A percentile compares a stretch with the other conserved stretches of the same genome.
These are phyloP conservation scores for Alternaria longipes DNA, from an alignment of 2,329 filamentous ascomycete genomes.

Conservation along the genomic window DNA sequence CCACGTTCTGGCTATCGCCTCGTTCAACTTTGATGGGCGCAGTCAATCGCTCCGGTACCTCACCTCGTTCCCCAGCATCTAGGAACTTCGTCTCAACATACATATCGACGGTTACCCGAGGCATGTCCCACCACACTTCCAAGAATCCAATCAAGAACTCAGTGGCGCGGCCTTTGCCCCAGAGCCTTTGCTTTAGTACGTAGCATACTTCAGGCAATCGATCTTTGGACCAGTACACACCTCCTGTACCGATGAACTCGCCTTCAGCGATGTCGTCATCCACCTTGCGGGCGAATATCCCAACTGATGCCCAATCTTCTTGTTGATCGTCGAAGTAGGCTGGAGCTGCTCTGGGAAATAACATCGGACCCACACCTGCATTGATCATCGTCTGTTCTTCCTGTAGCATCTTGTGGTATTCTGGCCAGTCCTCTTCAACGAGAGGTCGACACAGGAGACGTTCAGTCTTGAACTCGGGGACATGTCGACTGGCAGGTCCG, in stretches of 20 bases:
- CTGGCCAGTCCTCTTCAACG: background rate
- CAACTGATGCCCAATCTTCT: background rate
- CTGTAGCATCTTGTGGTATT: background rate
- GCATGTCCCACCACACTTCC: background rate
- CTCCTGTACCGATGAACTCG: background rate
- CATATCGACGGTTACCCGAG: background rate
- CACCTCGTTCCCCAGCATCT: background rate
- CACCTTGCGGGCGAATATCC: accelerated
- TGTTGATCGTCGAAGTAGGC: no score
- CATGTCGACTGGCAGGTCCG: no score
- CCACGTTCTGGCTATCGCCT: background rate
- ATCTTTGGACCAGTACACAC: background rate
- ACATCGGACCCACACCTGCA: no score
- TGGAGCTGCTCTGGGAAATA: no score
- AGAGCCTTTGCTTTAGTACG: background rate
- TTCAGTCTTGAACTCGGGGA: background rate
- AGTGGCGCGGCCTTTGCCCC: background rate
- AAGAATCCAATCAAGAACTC: background rate
- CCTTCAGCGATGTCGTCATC: background rate
- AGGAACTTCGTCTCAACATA: background rate
- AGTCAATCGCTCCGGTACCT: background rate
- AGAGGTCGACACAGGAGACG: background rate
- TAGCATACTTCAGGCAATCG: background rate
- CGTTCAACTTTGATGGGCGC: accelerated
- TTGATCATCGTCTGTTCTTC: background rate